phyloP scores from a whole-genome alignment of 2,329 filamentous ascomycete species.

The Davidsoniella australis region DNA sequence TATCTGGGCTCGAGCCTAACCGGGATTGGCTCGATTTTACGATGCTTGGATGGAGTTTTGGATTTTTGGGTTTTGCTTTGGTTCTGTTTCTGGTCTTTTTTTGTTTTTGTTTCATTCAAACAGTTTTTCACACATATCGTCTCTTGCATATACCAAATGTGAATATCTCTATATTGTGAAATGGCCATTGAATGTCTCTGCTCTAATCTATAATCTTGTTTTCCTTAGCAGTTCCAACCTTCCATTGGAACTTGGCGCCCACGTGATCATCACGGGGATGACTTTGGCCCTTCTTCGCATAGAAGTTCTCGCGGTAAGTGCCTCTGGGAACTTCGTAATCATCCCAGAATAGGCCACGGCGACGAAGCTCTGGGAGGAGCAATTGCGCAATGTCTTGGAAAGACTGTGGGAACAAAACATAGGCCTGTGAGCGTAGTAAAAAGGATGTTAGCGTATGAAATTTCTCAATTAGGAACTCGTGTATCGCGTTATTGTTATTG shows the following conservation, averaged over 20 bases:
- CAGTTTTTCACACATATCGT: too few species aligned
- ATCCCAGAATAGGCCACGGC: conserved; percentile 39
- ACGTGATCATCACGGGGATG: background rate
- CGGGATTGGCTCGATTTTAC: too few species aligned
- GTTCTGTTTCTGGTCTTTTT: too few species aligned
- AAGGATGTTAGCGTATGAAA: too few species aligned
- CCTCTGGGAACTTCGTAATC: conserved; percentile 36
- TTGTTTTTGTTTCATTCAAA: too few species aligned
- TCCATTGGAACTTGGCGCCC: conserved; percentile 1
- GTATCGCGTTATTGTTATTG: background rate
- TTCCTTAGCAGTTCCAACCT: conserved; percentile 1
- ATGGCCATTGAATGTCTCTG: too few species aligned
- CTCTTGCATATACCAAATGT: too few species aligned
- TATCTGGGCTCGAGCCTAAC: too few species aligned
- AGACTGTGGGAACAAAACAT: conserved; percentile 48
- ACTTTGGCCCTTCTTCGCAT: conserved; percentile 18
- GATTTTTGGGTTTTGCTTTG: too few species aligned
- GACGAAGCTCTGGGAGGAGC: conserved; percentile 44
- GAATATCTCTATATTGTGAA: too few species aligned
- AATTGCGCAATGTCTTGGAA: conserved; percentile 53
- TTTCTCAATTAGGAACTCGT: background rate
- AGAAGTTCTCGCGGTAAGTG: conserved; percentile 45
- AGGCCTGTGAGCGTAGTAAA: conserved; percentile 22
- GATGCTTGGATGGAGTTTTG: too few species aligned
- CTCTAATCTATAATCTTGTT: background rate